Base-by-base conservation (phyloP, 192 early-diverging fungal species). In the Podila clonocystis region DNA sequence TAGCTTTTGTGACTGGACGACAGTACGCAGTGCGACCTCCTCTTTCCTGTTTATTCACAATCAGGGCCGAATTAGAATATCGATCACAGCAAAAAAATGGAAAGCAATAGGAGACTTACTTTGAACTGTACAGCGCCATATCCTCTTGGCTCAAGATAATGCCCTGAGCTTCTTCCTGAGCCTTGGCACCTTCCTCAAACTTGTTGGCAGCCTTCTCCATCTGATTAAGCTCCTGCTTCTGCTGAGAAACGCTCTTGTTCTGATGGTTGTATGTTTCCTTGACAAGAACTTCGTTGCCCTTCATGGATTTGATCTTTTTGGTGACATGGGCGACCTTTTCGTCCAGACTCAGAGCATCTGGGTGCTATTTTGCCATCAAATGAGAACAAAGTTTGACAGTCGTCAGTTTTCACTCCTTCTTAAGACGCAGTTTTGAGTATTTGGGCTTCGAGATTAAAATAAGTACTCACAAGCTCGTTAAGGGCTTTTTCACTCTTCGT, bases 321-420 rank as follows among this genome's bases (percentile, higher is more conserved):
- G 86, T 73, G 31, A 89, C 75, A 85, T 97, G 92, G 34, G 83
- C 66, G 9, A 95, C 84, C 80, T 94, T 93, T 70, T 97, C 95
- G 52, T 92, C 90, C 31, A 95, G 72, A 31, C 83, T 85, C 9
- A 94, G 55, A 15, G 89, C 77, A 45, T 86, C 83, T 36, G 91
- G 91, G 73, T 89, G 88, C 89, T 91, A 83, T 73, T 29, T 55
- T n/a, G 1, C 30, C 17, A n/a, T 1, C 71, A 65, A 52, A 7
- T 1, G 45, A 9, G 9, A 26, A 20, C 19, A 20, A 48, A 20
- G 8, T 17, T 68, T 26, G 31, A 60, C 8, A 63, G 29, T 36
- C 11, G 29, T 36, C 1, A 45, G 15, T 45, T 2, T 17, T 15
- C 4, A 3, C 0, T 45, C 41, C 4, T 45, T 15, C 41, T 41